These are phyloP conservation scores for Epichloe elymi DNA, from an alignment of 2,329 filamentous ascomycete genomes.

Conservation along the genomic window DNA sequence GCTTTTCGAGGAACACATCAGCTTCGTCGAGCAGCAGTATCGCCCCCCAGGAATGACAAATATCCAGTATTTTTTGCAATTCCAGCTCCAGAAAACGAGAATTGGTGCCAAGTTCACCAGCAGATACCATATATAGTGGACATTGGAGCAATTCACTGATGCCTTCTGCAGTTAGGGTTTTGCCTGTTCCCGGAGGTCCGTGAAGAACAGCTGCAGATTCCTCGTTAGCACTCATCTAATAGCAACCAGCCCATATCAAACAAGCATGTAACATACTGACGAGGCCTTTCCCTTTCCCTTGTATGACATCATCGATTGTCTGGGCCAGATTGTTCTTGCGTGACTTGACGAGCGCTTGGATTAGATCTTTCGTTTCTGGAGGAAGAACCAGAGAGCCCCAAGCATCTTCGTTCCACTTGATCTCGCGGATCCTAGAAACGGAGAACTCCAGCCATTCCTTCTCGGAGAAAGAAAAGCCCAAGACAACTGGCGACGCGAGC, in stretches of 20 bases:
- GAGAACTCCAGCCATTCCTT: conserved; percentile 86
- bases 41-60: conserved; percentile 72
- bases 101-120: conserved; percentile 71
- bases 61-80: conserved; percentile 68
- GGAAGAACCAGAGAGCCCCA: conserved; percentile 71
- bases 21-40: conserved; percentile 78
- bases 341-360: conserved; percentile 65
- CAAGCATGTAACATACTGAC: conserved; percentile 35
- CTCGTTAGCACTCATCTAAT: not conserved
- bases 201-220: conserved; percentile 51
- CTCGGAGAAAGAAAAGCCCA: conserved; percentile 78
- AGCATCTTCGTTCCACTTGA: conserved; percentile 71
- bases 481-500: conserved; percentile 69
- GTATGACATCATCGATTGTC: conserved; percentile 71
- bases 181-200: conserved; percentile 76
- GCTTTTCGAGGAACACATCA: conserved; percentile 72
- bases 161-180: conserved; percentile 76
- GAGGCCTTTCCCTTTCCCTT: conserved; percentile 76
- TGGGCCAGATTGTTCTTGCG: conserved; percentile 72
- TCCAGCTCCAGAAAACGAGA: conserved; percentile 60
- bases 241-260: not conserved
- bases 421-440: conserved; percentile 65
- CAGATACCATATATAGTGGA: conserved; percentile 72
- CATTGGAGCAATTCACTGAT: conserved; percentile 74
- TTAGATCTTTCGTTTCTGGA: conserved; percentile 47